These are phyloP conservation scores for Phlebiopsis gigantea DNA, from an alignment of 768 basidiomycete genomes.

Conservation along the genomic window DNA sequence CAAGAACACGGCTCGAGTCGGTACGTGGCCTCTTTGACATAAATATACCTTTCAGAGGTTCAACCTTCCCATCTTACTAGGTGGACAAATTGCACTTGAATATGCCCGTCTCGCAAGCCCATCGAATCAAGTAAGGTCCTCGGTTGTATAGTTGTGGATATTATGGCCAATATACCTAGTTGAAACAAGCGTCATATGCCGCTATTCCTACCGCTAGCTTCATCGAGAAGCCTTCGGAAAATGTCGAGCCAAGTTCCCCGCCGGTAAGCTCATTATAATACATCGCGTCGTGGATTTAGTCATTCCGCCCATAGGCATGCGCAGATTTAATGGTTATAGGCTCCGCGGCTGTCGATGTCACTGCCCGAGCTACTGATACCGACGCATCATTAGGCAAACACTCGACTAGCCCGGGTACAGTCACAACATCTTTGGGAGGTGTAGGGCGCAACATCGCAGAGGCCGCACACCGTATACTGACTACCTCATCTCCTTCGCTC, in stretches of 20 bases:
- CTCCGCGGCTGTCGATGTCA: conserved; percentile 86
- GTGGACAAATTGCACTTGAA: conserved; percentile 73
- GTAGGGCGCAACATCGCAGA: conserved; percentile 96
- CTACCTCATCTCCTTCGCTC: conserved; percentile 22
- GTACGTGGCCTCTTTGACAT: conserved; percentile 35
- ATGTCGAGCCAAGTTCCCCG: neutral
- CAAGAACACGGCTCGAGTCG: conserved; percentile 81
- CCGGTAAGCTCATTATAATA: neutral
- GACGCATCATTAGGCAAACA: conserved; percentile 36
- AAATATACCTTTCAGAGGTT: neutral
- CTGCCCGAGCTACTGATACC: conserved; percentile 42
- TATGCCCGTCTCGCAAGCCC: conserved; percentile 48
- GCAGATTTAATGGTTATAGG: conserved; percentile 72
- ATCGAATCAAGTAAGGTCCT: neutral
- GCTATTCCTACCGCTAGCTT: neutral
- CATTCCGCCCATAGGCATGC: neutral
- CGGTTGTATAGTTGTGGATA: conserved; percentile 1
- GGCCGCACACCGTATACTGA: conserved; percentile 66
- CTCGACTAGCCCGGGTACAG: conserved; percentile 77
- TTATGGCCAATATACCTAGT: neutral
- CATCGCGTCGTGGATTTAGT: neutral
- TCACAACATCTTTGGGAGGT: conserved; percentile 75
- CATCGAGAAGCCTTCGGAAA: neutral
- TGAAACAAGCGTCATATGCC: neutral
- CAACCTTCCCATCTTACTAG: conserved; percentile 30